A percentile compares a stretch with the other conserved stretches of the same genome.
phyloP scores from a whole-genome alignment of 2,329 filamentous ascomycete genomes.

The Aspergillus brasiliensis region DNA sequence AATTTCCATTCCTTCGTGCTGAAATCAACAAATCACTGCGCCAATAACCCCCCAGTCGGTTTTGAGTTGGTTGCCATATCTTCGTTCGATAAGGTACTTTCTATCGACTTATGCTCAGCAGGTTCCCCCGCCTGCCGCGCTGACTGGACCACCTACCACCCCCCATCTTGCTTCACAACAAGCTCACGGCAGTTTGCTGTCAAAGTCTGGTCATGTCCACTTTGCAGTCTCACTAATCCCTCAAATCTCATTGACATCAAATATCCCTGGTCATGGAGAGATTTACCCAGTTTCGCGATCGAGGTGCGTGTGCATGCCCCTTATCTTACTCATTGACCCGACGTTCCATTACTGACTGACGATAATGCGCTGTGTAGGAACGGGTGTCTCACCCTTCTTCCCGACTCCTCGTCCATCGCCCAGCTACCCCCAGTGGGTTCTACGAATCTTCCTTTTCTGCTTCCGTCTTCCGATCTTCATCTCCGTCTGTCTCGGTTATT shows the following conservation, averaged over 20 bases:
- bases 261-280: conserved; percentile 71
- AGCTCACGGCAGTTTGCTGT: not conserved
- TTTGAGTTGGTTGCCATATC: too few species aligned
- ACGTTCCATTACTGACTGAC: conserved; percentile 6
- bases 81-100: too few species aligned
- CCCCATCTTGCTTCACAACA: not conserved
- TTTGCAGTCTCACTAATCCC: not conserved
- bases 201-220: not conserved
- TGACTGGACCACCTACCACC: not conserved
- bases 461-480: conserved; percentile 79
- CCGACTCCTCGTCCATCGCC: conserved; percentile 71
- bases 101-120: too few species aligned
- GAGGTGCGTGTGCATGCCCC: conserved; percentile 65
- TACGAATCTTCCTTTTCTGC: conserved; percentile 73
- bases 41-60: too few species aligned
- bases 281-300: conserved; percentile 88
- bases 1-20: not conserved
- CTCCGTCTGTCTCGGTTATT: conserved; percentile 68
- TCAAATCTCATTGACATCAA: not conserved
- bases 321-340: not conserved
- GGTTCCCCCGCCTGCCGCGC: not conserved
- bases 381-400: conserved; percentile 94
- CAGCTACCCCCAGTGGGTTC: conserved; percentile 59
- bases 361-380: conserved; percentile 61
- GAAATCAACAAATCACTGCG: not conserved